phyloP scores from a whole-genome alignment of 495 filamentous ascomycete genomes.

The Tuber aestivum region DNA sequence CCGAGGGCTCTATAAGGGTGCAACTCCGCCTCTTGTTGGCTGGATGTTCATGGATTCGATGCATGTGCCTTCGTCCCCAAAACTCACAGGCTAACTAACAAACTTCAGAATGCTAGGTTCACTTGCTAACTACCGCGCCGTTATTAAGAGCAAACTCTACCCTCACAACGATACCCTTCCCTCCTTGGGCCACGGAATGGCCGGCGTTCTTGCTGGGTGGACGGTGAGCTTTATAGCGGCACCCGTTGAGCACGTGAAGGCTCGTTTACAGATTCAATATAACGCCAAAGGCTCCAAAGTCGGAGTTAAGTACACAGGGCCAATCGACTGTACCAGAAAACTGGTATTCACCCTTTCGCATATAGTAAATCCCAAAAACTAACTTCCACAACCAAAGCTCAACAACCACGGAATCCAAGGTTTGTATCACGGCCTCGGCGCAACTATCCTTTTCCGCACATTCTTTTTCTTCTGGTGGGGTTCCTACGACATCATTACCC shows the following conservation, averaged over 20 bases:
- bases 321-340: slow-evolving; percentile 72
- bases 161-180: slow-evolving; percentile 46
- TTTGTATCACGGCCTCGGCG: slow-evolving; percentile 74
- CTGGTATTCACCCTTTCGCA: slow-evolving; percentile 49
- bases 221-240: slow-evolving; percentile 90
- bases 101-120: slow-evolving; percentile 73
- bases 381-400: slow-evolving; percentile 35
- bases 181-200: slow-evolving; percentile 69
- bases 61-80: slow-evolving; percentile 42
- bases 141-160: slow-evolving; percentile 75
- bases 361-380: not conserved
- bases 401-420: slow-evolving; percentile 64
- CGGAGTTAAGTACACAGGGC: slow-evolving; percentile 61
- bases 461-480: slow-evolving; percentile 99
- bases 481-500: slow-evolving; percentile 76
- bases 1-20: slow-evolving; percentile 78
- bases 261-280: slow-evolving; percentile 89
- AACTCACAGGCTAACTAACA: not conserved
- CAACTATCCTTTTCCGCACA: slow-evolving; percentile 80
- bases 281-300: slow-evolving; percentile 24
- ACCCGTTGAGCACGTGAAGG: slow-evolving; percentile 93
- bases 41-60: slow-evolving; percentile 99
- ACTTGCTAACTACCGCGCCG: slow-evolving; percentile 75
- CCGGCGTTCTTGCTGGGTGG: slow-evolving; percentile 77
- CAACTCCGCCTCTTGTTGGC: slow-evolving; percentile 80